Base-by-base conservation (phyloP, 176 grass and related monocot genomes). In the Zea luxurians region DNA sequence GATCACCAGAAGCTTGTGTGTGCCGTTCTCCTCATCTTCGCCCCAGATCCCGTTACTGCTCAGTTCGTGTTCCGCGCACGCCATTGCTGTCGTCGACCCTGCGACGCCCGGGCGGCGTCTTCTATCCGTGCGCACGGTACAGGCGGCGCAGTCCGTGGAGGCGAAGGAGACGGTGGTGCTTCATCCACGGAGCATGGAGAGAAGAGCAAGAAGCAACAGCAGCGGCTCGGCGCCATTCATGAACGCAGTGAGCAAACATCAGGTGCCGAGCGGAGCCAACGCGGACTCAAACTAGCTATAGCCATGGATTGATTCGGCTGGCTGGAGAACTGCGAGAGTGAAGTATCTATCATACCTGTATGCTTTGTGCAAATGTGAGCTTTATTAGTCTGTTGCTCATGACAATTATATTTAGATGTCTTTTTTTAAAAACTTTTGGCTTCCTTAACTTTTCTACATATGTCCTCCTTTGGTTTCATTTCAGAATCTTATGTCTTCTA, bases 231-330 rank as follows among this genome's bases (percentile, higher is more conserved):
- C 3, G 70, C 34, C 3, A 48, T 46, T 57, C 70, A 8, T 66
- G 70, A 13, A 54, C 8, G 70, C 37, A 1, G 80, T 37, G 37
- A 82, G 61, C 70, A 82, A 82, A 21, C 80, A 82, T 37, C 80
- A 74, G 45, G 80, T 82, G 70, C 80, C 70, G 18, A 75, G 37
- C 71, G 70, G 80, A 37, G 80, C 70, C 71, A 82, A 82, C 61
- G 70, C 80, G 62, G 80, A 82, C 38, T 82, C 80, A 13, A 82
- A 82, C 27, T 82, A 82, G 70, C n/a, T 52, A 8, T 58, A 20
- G 54, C 54, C 54, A 20, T 9, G 54, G 54, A 13, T 10, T 7
- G 4, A 13, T 36, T 35, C 9, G 8, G 12, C 44, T 27, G 27
- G 45, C 46, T 46, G 13, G 68, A 49, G 68, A 49, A 21, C 21